A percentile compares a stretch with the other conserved stretches of the same genome.
These are phyloP conservation scores for Sequoiadendron giganteum DNA, from an alignment of 75 land plant genomes.

Conservation along the genomic window DNA sequence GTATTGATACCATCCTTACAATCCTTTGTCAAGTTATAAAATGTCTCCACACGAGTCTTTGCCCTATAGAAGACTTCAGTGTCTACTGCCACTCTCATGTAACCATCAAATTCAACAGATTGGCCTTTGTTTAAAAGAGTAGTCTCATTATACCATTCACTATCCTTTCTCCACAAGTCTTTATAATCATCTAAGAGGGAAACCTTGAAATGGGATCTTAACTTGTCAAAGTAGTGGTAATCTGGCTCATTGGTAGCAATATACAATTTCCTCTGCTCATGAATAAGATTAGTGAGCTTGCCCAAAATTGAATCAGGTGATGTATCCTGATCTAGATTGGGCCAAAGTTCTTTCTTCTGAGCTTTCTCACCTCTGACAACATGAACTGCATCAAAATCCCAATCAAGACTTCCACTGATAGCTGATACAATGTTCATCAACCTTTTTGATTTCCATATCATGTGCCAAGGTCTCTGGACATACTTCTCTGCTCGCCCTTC, in stretches of 20 bases:
- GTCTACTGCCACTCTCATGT: constrained; percentile 95
- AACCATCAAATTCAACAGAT: constrained; percentile 91
- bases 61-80: constrained; percentile 86
- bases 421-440: constrained; percentile 86
- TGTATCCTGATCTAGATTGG: constrained; percentile 82
- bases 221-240: constrained; percentile 75
- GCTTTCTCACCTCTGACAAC: constrained; percentile 88
- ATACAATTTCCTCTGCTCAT: constrained; percentile 66
- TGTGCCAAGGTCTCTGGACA: constrained; percentile 83
- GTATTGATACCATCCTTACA: constrained; percentile 95
- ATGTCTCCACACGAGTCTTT: constrained; percentile 86
- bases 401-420: constrained; percentile 81
- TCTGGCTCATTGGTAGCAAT: constrained; percentile 90
- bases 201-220: constrained; percentile 70
- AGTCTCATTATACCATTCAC: constrained; percentile 93
- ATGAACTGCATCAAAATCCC: constrained; percentile 94
- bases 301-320: constrained; percentile 64
- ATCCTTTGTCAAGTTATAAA: constrained; percentile 81
- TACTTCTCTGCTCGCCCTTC: constrained; percentile 82
- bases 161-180: constrained; percentile 77
- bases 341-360: constrained; percentile 77
- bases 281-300: constrained; percentile 49
- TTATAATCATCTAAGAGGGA: constrained; percentile 84
- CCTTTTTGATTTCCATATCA: constrained; percentile 90
- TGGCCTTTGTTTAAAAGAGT: constrained; percentile 47